A percentile compares a stretch with the other conserved stretches of the same genome.
phyloP scores from a whole-genome alignment of 768 basidiomycete genomes.

The Mrakia gelida region DNA sequence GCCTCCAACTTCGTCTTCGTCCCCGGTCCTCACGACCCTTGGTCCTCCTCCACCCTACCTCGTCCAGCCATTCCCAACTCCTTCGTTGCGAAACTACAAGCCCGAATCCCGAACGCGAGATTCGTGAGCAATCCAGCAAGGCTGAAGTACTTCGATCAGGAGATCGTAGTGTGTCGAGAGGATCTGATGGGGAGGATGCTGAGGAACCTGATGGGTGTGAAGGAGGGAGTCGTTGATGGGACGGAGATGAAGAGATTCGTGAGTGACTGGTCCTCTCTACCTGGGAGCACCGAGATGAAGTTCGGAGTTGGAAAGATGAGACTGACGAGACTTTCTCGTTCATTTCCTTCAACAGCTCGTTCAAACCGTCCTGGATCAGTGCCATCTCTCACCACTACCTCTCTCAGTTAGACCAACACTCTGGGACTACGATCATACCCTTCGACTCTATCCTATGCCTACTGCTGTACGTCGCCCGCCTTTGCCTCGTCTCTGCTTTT shows the following conservation, averaged over 20 bases:
- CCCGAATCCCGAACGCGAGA: slow-evolving; percentile 70
- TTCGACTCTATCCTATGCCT: slow-evolving; percentile 89
- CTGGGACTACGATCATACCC: slow-evolving; percentile 83
- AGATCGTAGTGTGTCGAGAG: slow-evolving; percentile 88
- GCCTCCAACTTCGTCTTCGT: slow-evolving; percentile 87
- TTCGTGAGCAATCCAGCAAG: slow-evolving; percentile 90
- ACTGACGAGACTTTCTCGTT: not conserved
- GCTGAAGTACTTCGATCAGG: slow-evolving; percentile 90
- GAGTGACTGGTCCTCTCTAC: slow-evolving; percentile 40
- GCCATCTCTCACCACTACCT: slow-evolving; percentile 84
- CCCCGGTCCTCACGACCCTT: slow-evolving; percentile 87
- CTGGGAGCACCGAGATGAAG: not conserved
- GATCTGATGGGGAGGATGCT: slow-evolving; percentile 92
- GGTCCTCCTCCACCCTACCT: slow-evolving; percentile 73
- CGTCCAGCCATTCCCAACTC: slow-evolving; percentile 72
- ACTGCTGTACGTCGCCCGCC: slow-evolving; percentile 61
- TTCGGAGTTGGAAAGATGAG: not conserved
- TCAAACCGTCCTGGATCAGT: slow-evolving; percentile 93
- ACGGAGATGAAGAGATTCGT: slow-evolving; percentile 80
- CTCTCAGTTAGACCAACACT: slow-evolving; percentile 77
- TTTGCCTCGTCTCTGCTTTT: not conserved
- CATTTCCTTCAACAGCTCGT: slow-evolving; percentile 48
- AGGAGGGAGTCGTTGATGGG: slow-evolving; percentile 67
- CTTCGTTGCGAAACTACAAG: slow-evolving; percentile 64
- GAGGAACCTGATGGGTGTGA: slow-evolving; percentile 82